These are phyloP conservation scores for Stachybotrys echinatus DNA, from an alignment of 2,329 filamentous ascomycete species.

Conservation along the genomic window DNA sequence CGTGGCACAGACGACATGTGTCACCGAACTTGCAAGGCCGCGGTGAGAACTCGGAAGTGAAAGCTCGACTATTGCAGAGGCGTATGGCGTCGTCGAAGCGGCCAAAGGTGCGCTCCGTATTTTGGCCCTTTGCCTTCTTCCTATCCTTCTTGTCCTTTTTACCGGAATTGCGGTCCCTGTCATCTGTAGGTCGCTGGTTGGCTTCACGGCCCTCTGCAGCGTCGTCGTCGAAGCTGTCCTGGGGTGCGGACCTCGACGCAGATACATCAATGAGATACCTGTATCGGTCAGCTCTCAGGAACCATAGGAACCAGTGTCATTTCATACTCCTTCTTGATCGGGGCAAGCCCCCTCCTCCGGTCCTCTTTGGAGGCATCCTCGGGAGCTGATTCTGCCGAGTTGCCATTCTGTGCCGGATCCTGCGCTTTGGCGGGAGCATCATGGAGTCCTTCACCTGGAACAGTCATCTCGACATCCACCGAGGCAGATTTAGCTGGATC, in stretches of 20 bases:
- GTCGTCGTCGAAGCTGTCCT: slow-evolving; percentile 37
- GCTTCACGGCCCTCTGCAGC: slow-evolving; percentile 39
- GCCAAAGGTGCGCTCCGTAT: slow-evolving; percentile 77
- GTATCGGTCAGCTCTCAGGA: slow-evolving; percentile 4
- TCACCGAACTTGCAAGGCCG: slow-evolving; percentile 71
- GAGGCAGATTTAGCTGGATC: slow-evolving; percentile 13
- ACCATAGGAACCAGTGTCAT: not conserved
- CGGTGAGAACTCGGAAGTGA: slow-evolving; percentile 76
- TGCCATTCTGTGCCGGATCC: not conserved
- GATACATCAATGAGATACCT: slow-evolving; percentile 38
- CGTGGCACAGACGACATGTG: slow-evolving; percentile 75
- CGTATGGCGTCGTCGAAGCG: slow-evolving; percentile 70
- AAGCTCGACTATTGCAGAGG: slow-evolving; percentile 70
- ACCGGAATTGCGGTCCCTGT: slow-evolving; percentile 40
- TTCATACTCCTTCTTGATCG: slow-evolving; percentile 67
- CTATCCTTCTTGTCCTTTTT: slow-evolving; percentile 35
- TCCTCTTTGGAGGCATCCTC: slow-evolving; percentile 8
- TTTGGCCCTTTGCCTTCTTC: slow-evolving; percentile 61
- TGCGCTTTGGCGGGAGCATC: slow-evolving; percentile 7
- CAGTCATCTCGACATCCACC: slow-evolving; percentile 3
- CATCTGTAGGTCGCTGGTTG: slow-evolving; percentile 47
- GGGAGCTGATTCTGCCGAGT: slow-evolving; percentile 4
- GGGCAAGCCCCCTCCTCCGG: slow-evolving; percentile 54
- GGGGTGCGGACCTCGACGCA: slow-evolving; percentile 14
- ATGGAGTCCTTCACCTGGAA: slow-evolving; percentile 13